phyloP scores from a whole-genome alignment of 164 flowering plant species.

The Umbellularia californica region DNA sequence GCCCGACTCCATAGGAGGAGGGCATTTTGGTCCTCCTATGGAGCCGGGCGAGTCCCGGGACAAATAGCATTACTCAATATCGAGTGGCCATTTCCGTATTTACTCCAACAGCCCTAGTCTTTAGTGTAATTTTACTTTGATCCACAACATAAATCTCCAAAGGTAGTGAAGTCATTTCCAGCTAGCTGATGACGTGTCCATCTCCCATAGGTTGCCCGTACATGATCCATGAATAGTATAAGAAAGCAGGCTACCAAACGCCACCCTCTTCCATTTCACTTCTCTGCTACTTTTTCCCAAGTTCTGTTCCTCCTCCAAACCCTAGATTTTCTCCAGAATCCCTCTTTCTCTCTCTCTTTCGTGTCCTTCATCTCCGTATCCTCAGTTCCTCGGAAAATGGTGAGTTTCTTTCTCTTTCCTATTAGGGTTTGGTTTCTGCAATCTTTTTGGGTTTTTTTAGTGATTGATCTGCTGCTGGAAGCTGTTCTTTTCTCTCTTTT shows the following conservation, averaged over 20 bases:
- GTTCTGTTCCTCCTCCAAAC: not conserved
- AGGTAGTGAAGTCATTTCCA: not conserved
- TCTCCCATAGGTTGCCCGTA: not conserved
- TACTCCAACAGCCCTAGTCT: no score
- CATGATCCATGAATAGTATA: not conserved
- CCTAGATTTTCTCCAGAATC: constrained; percentile 1
- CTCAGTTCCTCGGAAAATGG: not conserved
- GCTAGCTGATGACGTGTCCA: not conserved
- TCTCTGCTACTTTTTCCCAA: not conserved
- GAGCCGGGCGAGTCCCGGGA: no score
- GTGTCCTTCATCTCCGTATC: not conserved
- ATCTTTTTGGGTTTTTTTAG: not conserved
- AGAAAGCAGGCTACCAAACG: not conserved
- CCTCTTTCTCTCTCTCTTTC: constrained; percentile 3
- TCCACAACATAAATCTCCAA: not conserved
- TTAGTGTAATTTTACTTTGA: no score
- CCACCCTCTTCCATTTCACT: not conserved
- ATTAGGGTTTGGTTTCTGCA: not conserved
- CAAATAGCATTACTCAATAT: no score
- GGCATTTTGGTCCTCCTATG: no score
- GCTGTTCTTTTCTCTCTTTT: not conserved
- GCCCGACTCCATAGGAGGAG: no score
- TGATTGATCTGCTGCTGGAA: not conserved
- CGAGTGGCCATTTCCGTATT: no score
- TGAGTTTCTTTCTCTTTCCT: not conserved